Percentiles rank a stretch among this genome's conserved stretches.
Evolutionary conservation across 1,284 basidiomycete species (phyloP).

Genomic region (Acaromyces ingoldii): DNA sequence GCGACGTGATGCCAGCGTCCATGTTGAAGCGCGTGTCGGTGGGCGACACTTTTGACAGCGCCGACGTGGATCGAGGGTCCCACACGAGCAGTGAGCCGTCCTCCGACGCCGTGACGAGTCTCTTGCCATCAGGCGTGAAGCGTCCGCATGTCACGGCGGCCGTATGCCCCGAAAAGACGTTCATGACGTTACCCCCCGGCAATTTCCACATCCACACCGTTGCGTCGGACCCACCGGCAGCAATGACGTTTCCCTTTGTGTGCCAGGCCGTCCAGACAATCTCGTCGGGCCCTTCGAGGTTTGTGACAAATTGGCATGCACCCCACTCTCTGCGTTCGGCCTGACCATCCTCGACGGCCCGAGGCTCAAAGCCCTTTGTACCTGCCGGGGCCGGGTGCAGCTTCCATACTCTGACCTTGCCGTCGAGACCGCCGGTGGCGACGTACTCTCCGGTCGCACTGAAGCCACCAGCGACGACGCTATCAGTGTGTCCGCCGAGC

Average conservation of each 20-base stretch:
- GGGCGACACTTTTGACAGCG: slow-evolving; percentile 71
- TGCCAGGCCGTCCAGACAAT: slow-evolving; percentile 96
- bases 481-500: slow-evolving; percentile 86
- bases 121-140: slow-evolving; percentile 75
- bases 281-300: slow-evolving; percentile 89
- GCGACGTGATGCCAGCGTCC: slow-evolving; percentile 76
- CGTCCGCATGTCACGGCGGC: slow-evolving; percentile 78
- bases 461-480: slow-evolving; percentile 75
- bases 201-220: slow-evolving; percentile 99
- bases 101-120: slow-evolving; percentile 78
- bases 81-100: slow-evolving; percentile 82
- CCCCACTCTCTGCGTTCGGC: slow-evolving; percentile 57
- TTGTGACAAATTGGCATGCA: slow-evolving; percentile 86
- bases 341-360: background rate
- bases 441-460: slow-evolving; percentile 83
- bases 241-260: slow-evolving; percentile 80
- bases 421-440: slow-evolving; percentile 96
- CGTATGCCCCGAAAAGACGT: slow-evolving; percentile 88
- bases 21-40: slow-evolving; percentile 50
- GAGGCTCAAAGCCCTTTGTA: slow-evolving; percentile 33
- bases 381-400: slow-evolving; percentile 27
- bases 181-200: slow-evolving; percentile 87
- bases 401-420: slow-evolving; percentile 83
- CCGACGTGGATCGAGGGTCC: slow-evolving; percentile 76
- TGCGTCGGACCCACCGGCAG: slow-evolving; percentile 87